Evolutionary conservation across 805 yeast species (phyloP), one percentile per base, ranked within the genome.

Genomic region (Candida nanaspora): DNA sequence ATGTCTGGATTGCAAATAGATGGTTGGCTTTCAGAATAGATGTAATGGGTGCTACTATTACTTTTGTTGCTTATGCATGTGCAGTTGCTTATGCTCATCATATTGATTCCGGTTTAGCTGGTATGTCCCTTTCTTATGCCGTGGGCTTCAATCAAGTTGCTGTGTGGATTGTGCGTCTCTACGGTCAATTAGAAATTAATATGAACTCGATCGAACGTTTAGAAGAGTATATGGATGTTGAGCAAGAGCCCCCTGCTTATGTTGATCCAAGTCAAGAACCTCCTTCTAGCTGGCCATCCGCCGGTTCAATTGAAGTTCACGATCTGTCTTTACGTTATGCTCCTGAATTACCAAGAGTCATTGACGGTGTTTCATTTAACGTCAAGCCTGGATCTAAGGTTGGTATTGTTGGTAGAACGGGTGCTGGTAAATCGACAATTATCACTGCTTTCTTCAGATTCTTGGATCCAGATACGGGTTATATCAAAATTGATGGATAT

Each of bases 391-490:
- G 75, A 46, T 71, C 78, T 51, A 93, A 93, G 60, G 78, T 91
- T 49, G 98, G 98, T 56, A 83, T 91, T 57, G 97, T 93, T 43
- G 98, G 98, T 23, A 80, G 98, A 62, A 91, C 98, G 0, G 98
- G 98, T 61, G 98, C 98, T 18, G 98, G 98, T 53, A 91, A 91
- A 62, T 88, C 97, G 0, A 91, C 98, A 0, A 89, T 91, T 46
- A 88, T 91, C 47, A 86, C 97, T 4, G 96, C 98, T 2, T 74
- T 91, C 51, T 91, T 93, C 69, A 59, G 81, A 40, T 84, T 85
- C 60, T 69, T 85, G 53, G 89, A 84, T 51, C 87, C 91, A 2
- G 93, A 82, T 52, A 74, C 82, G 27, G 94, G 94, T 40, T 62
- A 54, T 37, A 80, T 85, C 43, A 66, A 63, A 45, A 83, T 85